Evolutionary conservation across 805 yeast species (phyloP).

Genomic region (Phaffomyces thermotolerans): DNA sequence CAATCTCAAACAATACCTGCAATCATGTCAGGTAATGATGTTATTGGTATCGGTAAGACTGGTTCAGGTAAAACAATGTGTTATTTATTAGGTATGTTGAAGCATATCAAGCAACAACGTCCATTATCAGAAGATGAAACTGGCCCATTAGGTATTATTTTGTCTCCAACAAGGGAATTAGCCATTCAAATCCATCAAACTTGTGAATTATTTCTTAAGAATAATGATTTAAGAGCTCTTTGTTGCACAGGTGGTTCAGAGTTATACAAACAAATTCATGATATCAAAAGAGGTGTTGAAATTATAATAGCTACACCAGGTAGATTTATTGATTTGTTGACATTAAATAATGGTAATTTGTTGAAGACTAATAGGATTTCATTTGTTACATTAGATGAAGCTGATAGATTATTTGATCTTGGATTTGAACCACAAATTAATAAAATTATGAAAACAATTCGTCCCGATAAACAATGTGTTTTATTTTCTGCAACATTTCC

Average conservation of each 20-base stretch:
- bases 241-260: constrained; percentile 93
- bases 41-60: constrained; percentile 91
- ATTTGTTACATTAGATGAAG: constrained; percentile 88
- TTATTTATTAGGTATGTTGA: constrained; percentile 72
- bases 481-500: constrained; percentile 95
- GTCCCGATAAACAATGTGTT: constrained; percentile 86
- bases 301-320: constrained; percentile 94
- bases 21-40: constrained; percentile 82
- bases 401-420: constrained; percentile 93
- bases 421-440: constrained; percentile 96
- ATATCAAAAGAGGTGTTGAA: constrained; percentile 68
- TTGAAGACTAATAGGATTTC: constrained; percentile 58
- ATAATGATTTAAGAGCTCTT: constrained; percentile 44
- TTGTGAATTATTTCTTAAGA: constrained; percentile 47
- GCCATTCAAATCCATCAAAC: constrained; percentile 79
- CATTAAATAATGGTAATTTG: constrained; percentile 76
- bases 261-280: constrained; percentile 74
- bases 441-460: constrained; percentile 63
- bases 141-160: constrained; percentile 72
- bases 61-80: constrained; percentile 96
- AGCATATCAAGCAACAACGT: constrained; percentile 75
- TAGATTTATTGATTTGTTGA: constrained; percentile 77
- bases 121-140: constrained; percentile 40
- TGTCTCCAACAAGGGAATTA: constrained; percentile 91
- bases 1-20: constrained; percentile 90